Evolutionary conservation across 805 yeast genomes (phyloP).

Genomic region (Ogataea ganodermae): DNA sequence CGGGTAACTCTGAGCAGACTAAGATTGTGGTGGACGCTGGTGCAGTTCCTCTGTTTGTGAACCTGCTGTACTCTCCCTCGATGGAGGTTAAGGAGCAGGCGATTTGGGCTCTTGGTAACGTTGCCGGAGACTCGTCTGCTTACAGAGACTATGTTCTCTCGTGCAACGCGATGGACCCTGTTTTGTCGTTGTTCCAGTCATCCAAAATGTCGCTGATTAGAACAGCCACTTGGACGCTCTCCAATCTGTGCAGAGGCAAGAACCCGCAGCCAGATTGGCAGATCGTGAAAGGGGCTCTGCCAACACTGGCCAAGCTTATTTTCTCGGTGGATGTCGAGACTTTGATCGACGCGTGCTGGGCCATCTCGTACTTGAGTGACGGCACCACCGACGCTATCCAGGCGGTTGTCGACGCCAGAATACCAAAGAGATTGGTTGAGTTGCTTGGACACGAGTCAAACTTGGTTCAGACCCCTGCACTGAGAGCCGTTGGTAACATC

Average conservation of each 20-base stretch:
- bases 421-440: constrained; percentile 92
- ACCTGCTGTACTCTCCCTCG: constrained; percentile 75
- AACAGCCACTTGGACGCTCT: constrained; percentile 97
- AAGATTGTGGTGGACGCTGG: constrained; percentile 87
- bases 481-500: constrained; percentile 96
- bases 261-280: constrained; percentile 96
- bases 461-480: constrained; percentile 92
- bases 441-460: constrained; percentile 81
- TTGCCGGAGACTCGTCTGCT: constrained; percentile 93
- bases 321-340: constrained; percentile 92
- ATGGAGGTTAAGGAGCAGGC: constrained; percentile 97
- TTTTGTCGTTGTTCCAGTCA: constrained; percentile 72
- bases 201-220: constrained; percentile 88
- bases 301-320: constrained; percentile 87
- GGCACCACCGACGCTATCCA: constrained; percentile 93
- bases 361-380: constrained; percentile 90
- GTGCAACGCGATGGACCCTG: constrained; percentile 88
- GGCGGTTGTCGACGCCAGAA: constrained; percentile 94
- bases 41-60: constrained; percentile 90
- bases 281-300: constrained; percentile 81
- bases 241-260: constrained; percentile 95
- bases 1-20: constrained; percentile 90
- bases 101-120: constrained; percentile 98
- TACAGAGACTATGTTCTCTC: constrained; percentile 87
- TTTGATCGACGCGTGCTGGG: constrained; percentile 98